Evolutionary conservation across 208 protist genomes (phyloP), one percentile per base, ranked within the genome.

Genomic region (Endotrypanum monterogeii): DNA sequence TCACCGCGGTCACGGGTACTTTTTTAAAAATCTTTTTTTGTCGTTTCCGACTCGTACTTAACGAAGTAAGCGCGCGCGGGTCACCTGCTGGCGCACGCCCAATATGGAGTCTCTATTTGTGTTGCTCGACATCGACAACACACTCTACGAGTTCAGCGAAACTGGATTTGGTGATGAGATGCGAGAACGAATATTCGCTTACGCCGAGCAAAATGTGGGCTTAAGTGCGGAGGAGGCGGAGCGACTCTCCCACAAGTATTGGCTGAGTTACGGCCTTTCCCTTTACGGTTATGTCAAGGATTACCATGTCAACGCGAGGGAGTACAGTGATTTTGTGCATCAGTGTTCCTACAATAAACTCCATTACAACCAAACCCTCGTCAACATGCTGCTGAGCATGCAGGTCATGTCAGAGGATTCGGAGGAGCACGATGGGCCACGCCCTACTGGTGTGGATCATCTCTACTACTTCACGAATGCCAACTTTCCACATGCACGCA

Each of bases 111-210:
- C 83, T 4, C 78, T 92, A 14, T 84, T 90, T 71, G 18, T 96
- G 25, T 73, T 96, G 25, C 51, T 96, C 30, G 91, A 96, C 67
- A 90, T 96, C 61, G 87, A 94, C 74, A 93, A 96, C 73, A 96
- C 83, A 14, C 77, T 96, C 23, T 94, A 94, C 82, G 60, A 80
- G 58, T 90, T 87, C 76, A 73, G 54, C 30, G 84, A 86, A 37
- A 92, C 85, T 0, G 75, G 79, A 39, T 84, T 94, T 57, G 57
- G 76, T 32, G 23, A 72, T 0, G 82, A 89, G 66, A 92, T 95
- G 87, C 85, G 82, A 58, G 73, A 80, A 32, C 77, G 71, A 44
- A 90, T 94, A 30, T 83, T 81, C 48, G 74, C 83, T 39, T 92
- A 80, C 73, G 80, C 84, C 25, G 50, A 54, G 14, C 58, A 80